phyloP scores from a whole-genome alignment of 2,329 filamentous ascomycete genomes.

The Westerdykella sp. region DNA sequence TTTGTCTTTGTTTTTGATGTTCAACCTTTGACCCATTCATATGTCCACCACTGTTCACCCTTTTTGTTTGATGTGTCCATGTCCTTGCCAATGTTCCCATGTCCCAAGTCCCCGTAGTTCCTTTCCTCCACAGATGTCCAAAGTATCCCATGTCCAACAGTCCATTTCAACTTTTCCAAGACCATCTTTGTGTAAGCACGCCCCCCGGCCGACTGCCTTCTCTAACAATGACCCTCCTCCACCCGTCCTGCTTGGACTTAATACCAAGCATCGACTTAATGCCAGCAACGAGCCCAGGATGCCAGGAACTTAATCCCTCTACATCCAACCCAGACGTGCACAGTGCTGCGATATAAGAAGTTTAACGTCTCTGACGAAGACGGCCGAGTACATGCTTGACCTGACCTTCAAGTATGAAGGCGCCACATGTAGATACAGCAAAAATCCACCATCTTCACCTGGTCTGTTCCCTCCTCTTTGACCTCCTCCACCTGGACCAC shows the following conservation, averaged over 20 bases:
- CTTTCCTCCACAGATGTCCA: too few relatives aligned
- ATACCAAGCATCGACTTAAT: neutral
- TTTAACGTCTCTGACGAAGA: too few relatives aligned
- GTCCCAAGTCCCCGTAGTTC: too few relatives aligned
- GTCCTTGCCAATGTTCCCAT: too few relatives aligned
- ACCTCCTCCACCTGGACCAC: neutral
- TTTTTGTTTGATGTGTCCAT: too few relatives aligned
- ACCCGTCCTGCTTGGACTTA: neutral
- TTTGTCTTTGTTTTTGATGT: too few relatives aligned
- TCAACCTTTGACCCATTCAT: too few relatives aligned
- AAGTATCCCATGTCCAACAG: too few relatives aligned
- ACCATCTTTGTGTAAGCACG: too few relatives aligned
- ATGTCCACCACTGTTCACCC: too few relatives aligned
- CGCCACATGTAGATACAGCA: neutral
- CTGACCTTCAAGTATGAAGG: neutral
- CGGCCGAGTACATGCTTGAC: neutral
- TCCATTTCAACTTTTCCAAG: too few relatives aligned
- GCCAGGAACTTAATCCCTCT: neutral
- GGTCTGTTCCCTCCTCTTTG: neutral
- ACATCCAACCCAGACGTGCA: neutral
- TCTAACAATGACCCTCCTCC: neutral
- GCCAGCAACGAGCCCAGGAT: neutral
- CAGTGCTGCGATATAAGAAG: too few relatives aligned
- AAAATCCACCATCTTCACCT: neutral
- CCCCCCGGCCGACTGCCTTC: neutral